Percentiles rank a stretch among this genome's conserved stretches.
These are phyloP conservation scores for Yarrowia sp. DNA, from an alignment of 805 yeast genomes.

Conservation along the genomic window DNA sequence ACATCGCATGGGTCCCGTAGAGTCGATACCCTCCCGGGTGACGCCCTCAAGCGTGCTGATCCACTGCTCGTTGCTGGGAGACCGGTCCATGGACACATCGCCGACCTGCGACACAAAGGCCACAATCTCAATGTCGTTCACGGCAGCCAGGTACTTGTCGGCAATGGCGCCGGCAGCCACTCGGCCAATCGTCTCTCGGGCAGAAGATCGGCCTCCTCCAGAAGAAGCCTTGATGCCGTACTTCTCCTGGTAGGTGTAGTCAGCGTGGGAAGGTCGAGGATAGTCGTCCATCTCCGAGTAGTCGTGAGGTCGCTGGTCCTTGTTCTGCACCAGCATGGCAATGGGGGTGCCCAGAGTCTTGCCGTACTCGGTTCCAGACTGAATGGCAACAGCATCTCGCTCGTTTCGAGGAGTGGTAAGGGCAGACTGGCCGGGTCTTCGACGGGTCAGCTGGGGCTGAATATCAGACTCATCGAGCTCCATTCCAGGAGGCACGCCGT, in stretches of 20 bases:
- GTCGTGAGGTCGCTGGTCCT: conserved; percentile 97
- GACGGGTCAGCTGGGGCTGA: conserved; percentile 94
- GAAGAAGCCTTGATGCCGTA: conserved; percentile 93
- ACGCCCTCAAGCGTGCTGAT: conserved; percentile 71
- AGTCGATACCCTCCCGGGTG: conserved; percentile 88
- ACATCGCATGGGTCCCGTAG: conserved; percentile 89
- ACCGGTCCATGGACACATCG: conserved; percentile 73
- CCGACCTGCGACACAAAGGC: conserved; percentile 98
- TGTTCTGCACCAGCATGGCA: conserved; percentile 89
- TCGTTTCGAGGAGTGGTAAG: conserved; percentile 95
- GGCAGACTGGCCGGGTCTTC: conserved; percentile 97
- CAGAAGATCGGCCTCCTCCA: conserved; percentile 97
- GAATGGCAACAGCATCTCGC: conserved; percentile 90
- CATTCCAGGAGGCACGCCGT: conserved; percentile 97
- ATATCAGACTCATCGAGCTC: conserved; percentile 82
- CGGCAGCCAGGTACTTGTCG: conserved; percentile 81
- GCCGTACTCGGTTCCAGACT: conserved; percentile 92
- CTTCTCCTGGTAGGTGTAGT: conserved; percentile 87
- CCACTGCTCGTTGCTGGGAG: conserved; percentile 69
- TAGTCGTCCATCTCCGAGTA: conserved; percentile 92
- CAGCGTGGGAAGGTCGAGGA: conserved; percentile 99
- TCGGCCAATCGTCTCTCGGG: conserved; percentile 97
- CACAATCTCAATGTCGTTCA: conserved; percentile 87
- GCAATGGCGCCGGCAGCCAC: conserved; percentile 99
- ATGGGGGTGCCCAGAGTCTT: conserved; percentile 93